Base-by-base conservation (phyloP, 2,329 filamentous ascomycete genomes). In the Diaporthe citri region DNA sequence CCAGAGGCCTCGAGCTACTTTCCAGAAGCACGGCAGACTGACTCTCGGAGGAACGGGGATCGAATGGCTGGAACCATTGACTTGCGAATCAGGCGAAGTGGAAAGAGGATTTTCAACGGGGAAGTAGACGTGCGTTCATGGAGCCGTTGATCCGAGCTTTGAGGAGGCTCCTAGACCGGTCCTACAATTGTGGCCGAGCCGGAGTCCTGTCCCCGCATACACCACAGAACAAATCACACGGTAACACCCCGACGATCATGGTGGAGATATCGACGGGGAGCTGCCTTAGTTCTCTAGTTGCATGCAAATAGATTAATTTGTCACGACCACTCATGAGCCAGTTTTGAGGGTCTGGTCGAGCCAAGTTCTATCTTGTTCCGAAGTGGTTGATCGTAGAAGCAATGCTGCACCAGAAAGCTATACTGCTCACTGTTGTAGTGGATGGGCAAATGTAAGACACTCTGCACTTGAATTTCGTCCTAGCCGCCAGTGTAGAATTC, bases 101-200 rank as follows among this genome's bases (percentile, higher is more conserved):
- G 20, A 31, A 46, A 5, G 7, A 12, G 4, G 22, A 2, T 2
- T 20, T 36, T 6, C 7, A 28, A 28, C 6, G 3, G 55, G 31
- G 1, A 64, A 17, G 62, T 15, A 34, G n/a, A 48, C 8, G 36
- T 39, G 48, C 6, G 12, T 22, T 39, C 1, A 25, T 41, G 46
- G 46, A n/a, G 64, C 22, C 34, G 15, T 39, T 28, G 31, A n/a
- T 28, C 64, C 64, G 64, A 55, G 48, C 8, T 12, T 20, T 22
- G 36, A 20, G 34, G 34, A 39, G 31, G 20, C 31, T n/a, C 22
- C 3, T 15, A 25, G 8, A 12, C 9, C 48, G 64, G 64, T 52
- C 48, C 46, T 69, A 69, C n/a, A 69, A 41, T 41, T 69, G n/a
- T 69, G 64, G 48, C 64, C 64, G 64, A 69, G 48, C 48, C 31